phyloP scores from a whole-genome alignment of 140 eudicot species.

The Anethum foeniculum region DNA sequence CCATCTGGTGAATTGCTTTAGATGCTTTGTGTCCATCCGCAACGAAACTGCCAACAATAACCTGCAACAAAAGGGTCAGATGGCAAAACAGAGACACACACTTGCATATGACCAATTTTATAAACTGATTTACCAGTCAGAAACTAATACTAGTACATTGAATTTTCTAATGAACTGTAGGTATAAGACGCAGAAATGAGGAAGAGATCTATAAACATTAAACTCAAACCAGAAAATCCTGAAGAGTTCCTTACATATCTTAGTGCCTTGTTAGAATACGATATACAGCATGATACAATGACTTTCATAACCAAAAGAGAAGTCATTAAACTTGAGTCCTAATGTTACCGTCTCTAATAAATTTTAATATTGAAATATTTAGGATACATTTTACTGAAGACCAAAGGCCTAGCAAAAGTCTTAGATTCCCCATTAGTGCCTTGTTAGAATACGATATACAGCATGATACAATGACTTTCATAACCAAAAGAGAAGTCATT shows the following conservation, averaged over 20 bases:
- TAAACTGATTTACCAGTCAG: background rate
- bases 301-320: background rate
- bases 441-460: background rate
- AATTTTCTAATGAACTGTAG: background rate
- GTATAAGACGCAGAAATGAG: background rate
- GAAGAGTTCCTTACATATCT: background rate
- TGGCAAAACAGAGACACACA: background rate
- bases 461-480: background rate
- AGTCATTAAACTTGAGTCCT: background rate
- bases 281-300: background rate
- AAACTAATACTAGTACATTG: background rate
- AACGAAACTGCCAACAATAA: constrained; percentile 71
- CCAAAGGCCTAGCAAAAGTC: background rate
- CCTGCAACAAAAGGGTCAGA: constrained; percentile 29
- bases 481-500: background rate
- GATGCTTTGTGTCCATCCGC: constrained; percentile 43
- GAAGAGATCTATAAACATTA: background rate
- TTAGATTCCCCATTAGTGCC: background rate
- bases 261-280: background rate
- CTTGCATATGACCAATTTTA: background rate
- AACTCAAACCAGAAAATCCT: background rate
- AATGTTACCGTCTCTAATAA: background rate
- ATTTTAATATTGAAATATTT: background rate
- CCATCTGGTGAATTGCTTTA: constrained; percentile 32
- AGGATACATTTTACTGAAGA: background rate